Percentiles rank a stretch among this genome's conserved stretches.
These are phyloP conservation scores for Leishmania guyanensis DNA, from an alignment of 208 protist genomes.

Conservation along the genomic window DNA sequence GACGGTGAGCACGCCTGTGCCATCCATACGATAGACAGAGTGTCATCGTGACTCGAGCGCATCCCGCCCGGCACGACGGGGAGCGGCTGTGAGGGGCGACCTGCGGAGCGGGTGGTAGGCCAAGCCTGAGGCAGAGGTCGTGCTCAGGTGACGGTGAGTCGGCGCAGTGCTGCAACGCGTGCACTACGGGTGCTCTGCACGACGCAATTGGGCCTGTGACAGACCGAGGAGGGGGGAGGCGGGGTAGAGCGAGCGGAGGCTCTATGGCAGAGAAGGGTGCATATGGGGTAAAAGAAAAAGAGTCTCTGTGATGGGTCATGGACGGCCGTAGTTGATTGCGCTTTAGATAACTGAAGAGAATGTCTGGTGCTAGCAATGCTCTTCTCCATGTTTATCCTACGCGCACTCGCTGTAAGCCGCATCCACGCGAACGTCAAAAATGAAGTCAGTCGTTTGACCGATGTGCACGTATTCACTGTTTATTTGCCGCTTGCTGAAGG, in stretches of 20 bases:
- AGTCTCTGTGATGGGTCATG: too few relatives aligned
- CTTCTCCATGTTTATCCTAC: neutral
- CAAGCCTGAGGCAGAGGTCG: too few relatives aligned
- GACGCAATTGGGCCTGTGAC: neutral
- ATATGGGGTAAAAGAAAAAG: too few relatives aligned
- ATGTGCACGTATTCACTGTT: neutral
- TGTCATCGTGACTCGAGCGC: neutral
- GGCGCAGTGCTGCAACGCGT: neutral
- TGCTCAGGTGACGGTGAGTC: too few relatives aligned
- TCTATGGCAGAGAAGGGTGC: too few relatives aligned
- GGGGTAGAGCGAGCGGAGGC: neutral
- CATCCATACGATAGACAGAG: neutral
- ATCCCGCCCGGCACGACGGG: neutral
- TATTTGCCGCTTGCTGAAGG: neutral
- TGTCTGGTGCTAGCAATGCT: neutral
- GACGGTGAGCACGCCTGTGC: neutral
- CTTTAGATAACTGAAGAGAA: neutral
- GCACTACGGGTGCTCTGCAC: too few relatives aligned
- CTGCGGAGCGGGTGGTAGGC: too few relatives aligned
- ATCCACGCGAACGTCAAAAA: neutral
- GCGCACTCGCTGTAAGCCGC: too few relatives aligned
- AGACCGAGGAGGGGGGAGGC: neutral
- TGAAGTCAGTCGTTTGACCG: neutral
- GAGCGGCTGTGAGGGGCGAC: neutral
- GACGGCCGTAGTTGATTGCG: neutral